phyloP scores from a whole-genome alignment of 768 basidiomycete genomes.

The Collybia mongolica region DNA sequence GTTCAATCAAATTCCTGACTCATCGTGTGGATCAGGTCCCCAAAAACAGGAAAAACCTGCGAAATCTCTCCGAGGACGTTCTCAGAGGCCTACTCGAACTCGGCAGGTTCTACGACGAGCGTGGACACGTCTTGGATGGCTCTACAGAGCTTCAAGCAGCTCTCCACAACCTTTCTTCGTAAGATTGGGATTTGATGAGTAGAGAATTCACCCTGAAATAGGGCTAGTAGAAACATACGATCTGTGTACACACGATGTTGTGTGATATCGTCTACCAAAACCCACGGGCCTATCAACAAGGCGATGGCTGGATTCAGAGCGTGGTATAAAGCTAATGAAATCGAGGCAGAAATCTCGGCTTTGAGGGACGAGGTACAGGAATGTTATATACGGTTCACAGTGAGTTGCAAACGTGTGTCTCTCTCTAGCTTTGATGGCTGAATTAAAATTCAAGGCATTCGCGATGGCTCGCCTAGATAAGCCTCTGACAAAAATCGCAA shows the following conservation, averaged over 20 bases:
- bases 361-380: constrained; percentile 9
- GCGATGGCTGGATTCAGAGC: neutral
- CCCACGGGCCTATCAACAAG: neutral
- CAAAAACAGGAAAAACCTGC: constrained; percentile 6
- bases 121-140: constrained; percentile 3
- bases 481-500: constrained; percentile 3
- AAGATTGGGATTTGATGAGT: neutral
- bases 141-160: constrained; percentile 7
- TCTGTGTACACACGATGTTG: neutral
- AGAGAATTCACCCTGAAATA: no score
- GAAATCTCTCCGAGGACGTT: constrained; percentile 8
- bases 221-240: neutral
- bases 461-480: constrained; percentile 12
- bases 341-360: constrained; percentile 6
- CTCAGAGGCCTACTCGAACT: constrained; percentile 7
- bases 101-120: constrained; percentile 9
- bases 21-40: constrained; percentile 2
- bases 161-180: constrained; percentile 2
- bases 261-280: neutral
- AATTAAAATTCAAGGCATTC: constrained; percentile 3
- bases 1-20: neutral
- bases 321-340: neutral
- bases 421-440: neutral
- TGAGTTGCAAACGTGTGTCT: constrained; percentile 1
- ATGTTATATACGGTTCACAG: constrained; percentile 14